phyloP scores from a whole-genome alignment of 306 rosid genomes.

The Medicago lupulina region DNA sequence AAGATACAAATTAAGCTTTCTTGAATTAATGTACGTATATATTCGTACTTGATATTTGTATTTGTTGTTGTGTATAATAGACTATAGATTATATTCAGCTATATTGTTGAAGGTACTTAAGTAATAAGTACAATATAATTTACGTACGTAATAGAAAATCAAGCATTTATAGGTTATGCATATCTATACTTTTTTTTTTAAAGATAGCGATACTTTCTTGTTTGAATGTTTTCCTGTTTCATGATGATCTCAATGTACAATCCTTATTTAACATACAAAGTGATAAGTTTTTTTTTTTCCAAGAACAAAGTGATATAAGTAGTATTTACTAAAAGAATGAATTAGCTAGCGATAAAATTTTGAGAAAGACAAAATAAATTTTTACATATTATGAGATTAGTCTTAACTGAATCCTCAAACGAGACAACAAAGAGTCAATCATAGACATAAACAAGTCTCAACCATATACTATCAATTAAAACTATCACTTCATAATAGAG shows the following conservation, averaged over 20 bases:
- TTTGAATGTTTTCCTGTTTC: conserved; percentile 3
- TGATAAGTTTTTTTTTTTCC: not conserved
- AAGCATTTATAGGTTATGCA: not conserved
- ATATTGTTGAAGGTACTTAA: not conserved
- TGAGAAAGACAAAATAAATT: not conserved
- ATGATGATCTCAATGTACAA: not conserved
- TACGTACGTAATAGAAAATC: not conserved
- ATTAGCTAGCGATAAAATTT: not conserved
- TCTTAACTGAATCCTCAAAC: too few relatives aligned
- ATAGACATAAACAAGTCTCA: too few relatives aligned
- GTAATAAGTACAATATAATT: not conserved
- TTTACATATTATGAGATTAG: too few relatives aligned
- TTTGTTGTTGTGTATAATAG: not conserved
- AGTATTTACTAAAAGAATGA: too few relatives aligned
- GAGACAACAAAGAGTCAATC: too few relatives aligned
- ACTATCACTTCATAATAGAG: too few relatives aligned
- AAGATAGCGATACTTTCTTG: not conserved
- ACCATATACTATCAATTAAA: too few relatives aligned
- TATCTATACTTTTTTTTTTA: not conserved
- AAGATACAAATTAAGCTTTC: not conserved
- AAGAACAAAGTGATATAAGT: too few relatives aligned
- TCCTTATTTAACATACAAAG: not conserved
- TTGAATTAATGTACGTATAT: conserved; percentile 3
- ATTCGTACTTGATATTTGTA: conserved; percentile 13
- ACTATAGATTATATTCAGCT: not conserved